Conservation (phyloP, 805 yeast genomes). For the Candida pseudoglaebosa region DNA sequence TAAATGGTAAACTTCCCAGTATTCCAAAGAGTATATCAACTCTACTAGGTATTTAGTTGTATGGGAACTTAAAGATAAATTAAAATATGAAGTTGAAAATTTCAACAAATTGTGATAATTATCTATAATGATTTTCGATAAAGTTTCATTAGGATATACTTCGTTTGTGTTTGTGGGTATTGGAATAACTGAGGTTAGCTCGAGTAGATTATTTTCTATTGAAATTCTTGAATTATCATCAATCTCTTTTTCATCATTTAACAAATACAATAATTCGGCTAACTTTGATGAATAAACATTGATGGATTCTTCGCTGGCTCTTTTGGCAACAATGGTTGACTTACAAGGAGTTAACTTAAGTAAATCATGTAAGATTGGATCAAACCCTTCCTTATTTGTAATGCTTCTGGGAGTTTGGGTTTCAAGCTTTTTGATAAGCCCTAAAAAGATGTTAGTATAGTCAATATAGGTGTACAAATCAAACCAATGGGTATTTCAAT, state of each 20-base stretch:
- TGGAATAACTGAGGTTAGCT: conserved; percentile 25
- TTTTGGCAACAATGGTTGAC: conserved; percentile 7
- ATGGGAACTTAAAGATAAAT: conserved; percentile 34
- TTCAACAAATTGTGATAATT: conserved; percentile 28
- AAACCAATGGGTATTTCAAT: no score
- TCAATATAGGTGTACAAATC: no score
- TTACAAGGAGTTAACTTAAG: conserved; percentile 28
- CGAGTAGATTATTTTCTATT: conserved; percentile 24
- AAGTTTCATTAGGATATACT: conserved; percentile 31
- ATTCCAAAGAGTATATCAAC: conserved; percentile 34
- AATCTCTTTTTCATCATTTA: conserved; percentile 22
- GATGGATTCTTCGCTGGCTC: conserved; percentile 16
- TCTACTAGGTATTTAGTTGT: conserved; percentile 38
- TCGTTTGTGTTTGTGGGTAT: conserved; percentile 8
- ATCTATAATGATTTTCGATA: conserved; percentile 36
- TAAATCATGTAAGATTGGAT: conserved; percentile 31
- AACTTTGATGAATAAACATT: conserved; percentile 29
- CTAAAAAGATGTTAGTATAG: conserved; percentile 3
- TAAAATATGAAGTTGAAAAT: conserved; percentile 32
- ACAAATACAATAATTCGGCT: conserved; percentile 23
- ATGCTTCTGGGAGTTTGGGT: conserved; percentile 3
- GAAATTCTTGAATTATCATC: conserved; percentile 28
- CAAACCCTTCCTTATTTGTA: conserved; percentile 11
- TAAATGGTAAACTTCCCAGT: conserved; percentile 44
- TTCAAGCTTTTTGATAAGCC: conserved; percentile 3